Percentiles rank a stretch among this genome's conserved stretches.
Evolutionary conservation across 2,329 filamentous ascomycete species (phyloP).

Genomic region (Aaosphaeria pasadenensis): DNA sequence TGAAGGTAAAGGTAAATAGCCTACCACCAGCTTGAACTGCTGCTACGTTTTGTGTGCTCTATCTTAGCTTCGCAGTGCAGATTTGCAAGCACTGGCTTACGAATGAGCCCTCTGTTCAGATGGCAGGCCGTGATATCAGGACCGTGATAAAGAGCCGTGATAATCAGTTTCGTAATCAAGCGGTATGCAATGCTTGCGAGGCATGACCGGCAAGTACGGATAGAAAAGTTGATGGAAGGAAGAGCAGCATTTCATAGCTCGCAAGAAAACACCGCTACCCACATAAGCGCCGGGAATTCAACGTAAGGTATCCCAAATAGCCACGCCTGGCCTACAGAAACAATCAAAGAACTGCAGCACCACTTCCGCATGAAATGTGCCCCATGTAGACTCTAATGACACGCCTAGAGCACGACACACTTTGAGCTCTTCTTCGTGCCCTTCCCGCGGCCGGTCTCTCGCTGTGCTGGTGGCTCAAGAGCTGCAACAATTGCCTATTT

Average conservation of each 20-base stretch:
- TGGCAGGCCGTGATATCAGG: too few species aligned
- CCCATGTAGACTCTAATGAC: background rate
- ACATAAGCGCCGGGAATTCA: conserved; percentile 35
- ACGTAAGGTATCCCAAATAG: conserved; percentile 38
- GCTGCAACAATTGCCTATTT: conserved; percentile 88
- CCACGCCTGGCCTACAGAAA: conserved; percentile 32
- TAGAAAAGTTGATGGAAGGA: conserved; percentile 3
- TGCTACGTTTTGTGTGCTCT: too few species aligned
- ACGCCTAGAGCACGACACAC: conserved; percentile 34
- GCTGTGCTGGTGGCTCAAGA: conserved; percentile 67
- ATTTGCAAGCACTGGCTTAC: too few species aligned
- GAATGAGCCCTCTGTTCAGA: too few species aligned
- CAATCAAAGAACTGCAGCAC: conserved; percentile 21
- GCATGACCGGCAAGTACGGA: background rate
- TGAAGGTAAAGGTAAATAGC: too few species aligned
- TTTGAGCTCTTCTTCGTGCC: conserved; percentile 33
- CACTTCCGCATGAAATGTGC: background rate
- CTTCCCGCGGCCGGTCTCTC: conserved; percentile 55
- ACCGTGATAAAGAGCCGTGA: too few species aligned
- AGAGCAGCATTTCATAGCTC: conserved; percentile 15
- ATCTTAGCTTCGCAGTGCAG: too few species aligned
- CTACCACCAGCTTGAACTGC: too few species aligned
- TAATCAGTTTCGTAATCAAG: too few species aligned
- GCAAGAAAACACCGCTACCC: conserved; percentile 37
- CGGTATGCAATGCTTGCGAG: background rate